Percentiles rank a stretch among this genome's conserved stretches.
Evolutionary conservation across 768 basidiomycete species (phyloP).

Genomic region (Leccinum variicolor): DNA sequence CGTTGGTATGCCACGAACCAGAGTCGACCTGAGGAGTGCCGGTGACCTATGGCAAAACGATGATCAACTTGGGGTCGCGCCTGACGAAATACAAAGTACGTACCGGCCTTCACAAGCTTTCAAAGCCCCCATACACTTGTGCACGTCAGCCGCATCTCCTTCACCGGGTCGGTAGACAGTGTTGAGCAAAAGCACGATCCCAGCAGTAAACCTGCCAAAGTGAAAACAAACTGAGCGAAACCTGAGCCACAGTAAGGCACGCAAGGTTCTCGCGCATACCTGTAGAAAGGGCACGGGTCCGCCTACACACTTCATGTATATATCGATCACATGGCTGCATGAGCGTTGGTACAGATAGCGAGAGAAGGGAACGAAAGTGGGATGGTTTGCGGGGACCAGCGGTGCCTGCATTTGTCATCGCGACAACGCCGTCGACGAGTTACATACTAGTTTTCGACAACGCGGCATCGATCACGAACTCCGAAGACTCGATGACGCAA

Average conservation of each 20-base stretch:
- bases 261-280: conserved; percentile 15
- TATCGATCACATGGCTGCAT: conserved; percentile 66
- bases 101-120: conserved; percentile 35
- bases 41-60: conserved; percentile 30
- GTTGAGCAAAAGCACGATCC: conserved; percentile 52
- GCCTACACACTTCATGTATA: conserved; percentile 39
- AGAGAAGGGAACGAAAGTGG: conserved; percentile 55
- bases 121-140: conserved; percentile 45
- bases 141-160: conserved; percentile 51
- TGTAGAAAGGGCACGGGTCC: conserved; percentile 25
- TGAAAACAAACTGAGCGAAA: not conserved
- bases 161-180: conserved; percentile 37
- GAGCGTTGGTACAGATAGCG: conserved; percentile 84
- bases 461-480: too few species aligned
- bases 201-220: conserved; percentile 42
- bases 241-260: not conserved
- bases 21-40: conserved; percentile 47
- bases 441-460: too few species aligned
- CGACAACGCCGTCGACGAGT: too few species aligned
- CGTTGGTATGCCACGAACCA: conserved; percentile 34
- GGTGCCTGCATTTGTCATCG: too few species aligned
- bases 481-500: too few species aligned
- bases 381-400: conserved; percentile 51
- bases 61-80: not conserved
- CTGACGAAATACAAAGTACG: conserved; percentile 5